Conservation (phyloP, 2,329 filamentous ascomycete species). For the Aspergillus persii region DNA sequence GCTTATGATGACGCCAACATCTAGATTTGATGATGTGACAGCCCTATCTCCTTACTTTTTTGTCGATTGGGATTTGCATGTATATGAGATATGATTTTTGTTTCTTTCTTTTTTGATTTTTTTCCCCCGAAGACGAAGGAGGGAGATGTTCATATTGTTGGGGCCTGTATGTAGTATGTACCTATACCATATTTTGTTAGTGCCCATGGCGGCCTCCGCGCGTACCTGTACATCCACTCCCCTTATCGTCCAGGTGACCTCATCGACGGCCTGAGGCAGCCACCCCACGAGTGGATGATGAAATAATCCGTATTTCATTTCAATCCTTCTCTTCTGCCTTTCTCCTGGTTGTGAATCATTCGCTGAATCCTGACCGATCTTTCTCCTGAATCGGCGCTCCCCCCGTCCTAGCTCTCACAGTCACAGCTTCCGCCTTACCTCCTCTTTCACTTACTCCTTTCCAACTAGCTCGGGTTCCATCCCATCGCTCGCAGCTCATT, state of each 20-base stretch:
- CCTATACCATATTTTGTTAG: not conserved
- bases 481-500: not conserved
- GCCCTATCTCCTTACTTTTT: conserved; percentile 3
- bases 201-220: not conserved
- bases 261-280: not conserved
- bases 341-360: not conserved
- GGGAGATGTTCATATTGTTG: not conserved
- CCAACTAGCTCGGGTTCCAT: not conserved
- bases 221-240: not conserved
- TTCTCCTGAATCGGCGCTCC: not conserved
- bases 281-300: not conserved
- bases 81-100: conserved; percentile 6
- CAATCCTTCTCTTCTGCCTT: too few species aligned
- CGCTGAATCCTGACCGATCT: not conserved
- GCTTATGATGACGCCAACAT: conserved; percentile 17
- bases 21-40: conserved; percentile 22
- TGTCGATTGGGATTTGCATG: conserved; percentile 1
- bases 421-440: not conserved
- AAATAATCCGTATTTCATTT: not conserved
- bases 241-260: not conserved
- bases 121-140: not conserved
- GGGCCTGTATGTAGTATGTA: not conserved
- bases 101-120: not conserved
- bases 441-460: not conserved
- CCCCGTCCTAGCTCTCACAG: not conserved